Conservation (phyloP, 495 filamentous ascomycete genomes). For the Aspergillus biplanus region DNA sequence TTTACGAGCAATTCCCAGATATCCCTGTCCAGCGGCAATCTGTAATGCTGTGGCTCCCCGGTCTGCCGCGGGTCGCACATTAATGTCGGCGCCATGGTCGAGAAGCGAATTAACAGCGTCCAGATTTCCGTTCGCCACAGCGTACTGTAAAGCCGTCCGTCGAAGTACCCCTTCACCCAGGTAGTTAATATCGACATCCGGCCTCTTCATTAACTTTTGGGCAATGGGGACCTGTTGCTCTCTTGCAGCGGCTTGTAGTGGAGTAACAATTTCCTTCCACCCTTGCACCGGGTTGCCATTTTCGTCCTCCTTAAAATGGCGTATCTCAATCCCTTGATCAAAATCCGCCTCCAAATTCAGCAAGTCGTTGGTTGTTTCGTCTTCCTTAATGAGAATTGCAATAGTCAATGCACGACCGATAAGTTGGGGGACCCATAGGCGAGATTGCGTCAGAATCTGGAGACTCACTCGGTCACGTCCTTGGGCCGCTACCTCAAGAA, state of each 20-base stretch:
- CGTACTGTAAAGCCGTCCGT: conserved; percentile 31
- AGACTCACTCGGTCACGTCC: background rate
- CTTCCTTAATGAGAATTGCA: background rate
- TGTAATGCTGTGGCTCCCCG: conserved; percentile 27
- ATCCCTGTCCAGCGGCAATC: conserved; percentile 33
- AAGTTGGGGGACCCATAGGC: conserved; percentile 1
- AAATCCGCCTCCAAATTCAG: background rate
- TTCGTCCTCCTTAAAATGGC: background rate
- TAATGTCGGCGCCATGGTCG: conserved; percentile 33
- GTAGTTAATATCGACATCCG: conserved; percentile 1
- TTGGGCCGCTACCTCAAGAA: conserved; percentile 1
- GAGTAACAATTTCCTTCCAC: background rate
- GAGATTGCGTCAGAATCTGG: background rate
- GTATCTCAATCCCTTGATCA: background rate
- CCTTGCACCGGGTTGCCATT: background rate
- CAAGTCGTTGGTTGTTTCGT: background rate
- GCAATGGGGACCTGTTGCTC: background rate
- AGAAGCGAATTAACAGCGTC: conserved; percentile 35
- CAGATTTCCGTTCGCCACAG: conserved; percentile 29
- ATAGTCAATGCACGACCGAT: conserved; percentile 1
- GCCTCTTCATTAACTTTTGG: background rate
- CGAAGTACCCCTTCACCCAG: background rate
- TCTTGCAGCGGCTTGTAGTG: background rate
- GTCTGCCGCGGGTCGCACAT: conserved; percentile 20
- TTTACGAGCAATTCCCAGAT: conserved; percentile 24